phyloP scores from a whole-genome alignment of 148 eudicot genomes.

The Camellia granthamiana region DNA sequence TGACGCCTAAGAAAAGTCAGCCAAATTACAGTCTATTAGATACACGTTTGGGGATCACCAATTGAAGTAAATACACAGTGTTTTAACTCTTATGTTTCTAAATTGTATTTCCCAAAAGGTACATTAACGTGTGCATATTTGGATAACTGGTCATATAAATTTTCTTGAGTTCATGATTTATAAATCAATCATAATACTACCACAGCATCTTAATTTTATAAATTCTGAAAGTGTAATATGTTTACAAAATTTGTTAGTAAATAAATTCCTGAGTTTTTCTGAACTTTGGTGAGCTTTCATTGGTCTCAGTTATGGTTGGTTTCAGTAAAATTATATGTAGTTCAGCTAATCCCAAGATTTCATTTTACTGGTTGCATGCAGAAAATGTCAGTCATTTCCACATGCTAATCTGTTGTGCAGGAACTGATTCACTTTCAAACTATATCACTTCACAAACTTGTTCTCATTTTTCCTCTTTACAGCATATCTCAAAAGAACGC shows the following conservation, averaged over 20 bases:
- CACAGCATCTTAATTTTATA: not conserved
- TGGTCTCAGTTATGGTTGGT: not conserved
- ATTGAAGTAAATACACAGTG: not conserved
- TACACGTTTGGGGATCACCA: not conserved
- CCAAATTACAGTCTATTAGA: not conserved
- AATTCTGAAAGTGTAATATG: not conserved
- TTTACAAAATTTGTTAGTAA: too few species aligned
- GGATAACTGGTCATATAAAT: too few species aligned
- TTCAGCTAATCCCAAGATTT: not conserved
- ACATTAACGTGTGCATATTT: too few species aligned
- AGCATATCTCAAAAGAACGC: conserved; percentile 86
- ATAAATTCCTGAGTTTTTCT: not conserved
- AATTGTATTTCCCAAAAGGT: not conserved
- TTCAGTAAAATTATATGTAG: not conserved
- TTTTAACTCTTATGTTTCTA: not conserved
- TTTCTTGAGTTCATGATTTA: too few species aligned
- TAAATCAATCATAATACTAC: too few species aligned
- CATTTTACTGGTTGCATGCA: not conserved
- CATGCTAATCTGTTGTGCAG: conserved; percentile 10
- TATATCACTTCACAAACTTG: not conserved
- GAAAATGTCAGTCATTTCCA: not conserved
- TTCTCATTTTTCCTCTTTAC: conserved; percentile 21
- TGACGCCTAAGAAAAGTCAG: not conserved
- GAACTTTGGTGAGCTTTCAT: not conserved
- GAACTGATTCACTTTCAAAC: not conserved